Conservation (phyloP, 805 yeast genomes). For the Yarrowia porcina region DNA sequence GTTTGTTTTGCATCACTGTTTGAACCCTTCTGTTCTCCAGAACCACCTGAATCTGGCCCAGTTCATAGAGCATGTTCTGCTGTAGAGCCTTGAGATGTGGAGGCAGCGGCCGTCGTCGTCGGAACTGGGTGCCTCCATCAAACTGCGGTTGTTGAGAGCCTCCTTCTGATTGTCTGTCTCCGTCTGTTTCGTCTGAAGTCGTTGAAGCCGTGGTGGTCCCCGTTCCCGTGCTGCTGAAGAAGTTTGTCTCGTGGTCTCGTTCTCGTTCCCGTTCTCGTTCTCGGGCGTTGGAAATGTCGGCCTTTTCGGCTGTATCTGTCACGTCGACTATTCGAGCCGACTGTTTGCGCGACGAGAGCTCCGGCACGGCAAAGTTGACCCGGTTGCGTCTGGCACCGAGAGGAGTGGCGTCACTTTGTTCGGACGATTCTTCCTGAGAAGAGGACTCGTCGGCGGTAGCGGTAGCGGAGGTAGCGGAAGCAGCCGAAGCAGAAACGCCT, state of each 20-base stretch:
- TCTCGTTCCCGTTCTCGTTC: no score
- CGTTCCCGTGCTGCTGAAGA: not conserved
- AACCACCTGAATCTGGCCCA: slow-evolving; percentile 19
- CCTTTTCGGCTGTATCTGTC: slow-evolving; percentile 1
- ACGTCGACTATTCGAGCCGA: slow-evolving; percentile 1
- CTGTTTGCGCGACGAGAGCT: not conserved
- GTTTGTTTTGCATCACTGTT: not conserved
- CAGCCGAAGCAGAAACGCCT: not conserved
- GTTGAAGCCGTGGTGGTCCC: not conserved
- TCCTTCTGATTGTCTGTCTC: not conserved
- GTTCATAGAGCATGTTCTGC: slow-evolving; percentile 9
- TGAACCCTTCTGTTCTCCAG: not conserved
- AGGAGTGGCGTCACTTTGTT: not conserved
- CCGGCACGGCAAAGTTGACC: not conserved
- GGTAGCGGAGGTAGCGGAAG: no score
- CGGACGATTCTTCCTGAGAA: not conserved
- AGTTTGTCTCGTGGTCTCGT: not conserved
- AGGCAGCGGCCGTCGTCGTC: not conserved
- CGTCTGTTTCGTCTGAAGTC: not conserved
- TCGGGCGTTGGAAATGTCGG: slow-evolving; percentile 4
- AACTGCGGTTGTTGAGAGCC: not conserved
- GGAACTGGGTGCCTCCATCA: not conserved
- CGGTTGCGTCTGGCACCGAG: no score
- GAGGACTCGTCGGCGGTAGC: not conserved
- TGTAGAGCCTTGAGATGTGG: slow-evolving; percentile 18